phyloP scores from a whole-genome alignment of 2,329 filamentous ascomycete species.

The Parasarocladium wereldwijsianum region DNA sequence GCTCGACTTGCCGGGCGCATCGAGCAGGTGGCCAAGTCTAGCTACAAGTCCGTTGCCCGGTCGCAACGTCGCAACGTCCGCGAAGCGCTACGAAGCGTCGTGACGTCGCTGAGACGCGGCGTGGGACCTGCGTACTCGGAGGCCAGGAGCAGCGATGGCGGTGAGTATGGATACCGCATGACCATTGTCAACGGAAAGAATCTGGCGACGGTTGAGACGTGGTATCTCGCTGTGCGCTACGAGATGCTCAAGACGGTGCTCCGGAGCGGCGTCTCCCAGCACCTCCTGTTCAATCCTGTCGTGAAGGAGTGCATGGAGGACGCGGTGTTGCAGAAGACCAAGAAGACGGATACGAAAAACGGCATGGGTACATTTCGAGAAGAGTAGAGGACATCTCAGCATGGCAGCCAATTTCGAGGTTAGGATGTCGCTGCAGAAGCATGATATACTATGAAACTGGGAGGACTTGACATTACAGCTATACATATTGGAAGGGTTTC shows the following conservation, averaged over 20 bases:
- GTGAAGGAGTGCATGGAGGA: slow-evolving; percentile 23
- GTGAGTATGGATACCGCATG: slow-evolving; percentile 23
- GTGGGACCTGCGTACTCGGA: slow-evolving; percentile 40
- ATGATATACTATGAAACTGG: no score
- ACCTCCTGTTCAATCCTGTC: slow-evolving; percentile 20
- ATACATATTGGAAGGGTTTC: no score
- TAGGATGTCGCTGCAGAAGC: no score
- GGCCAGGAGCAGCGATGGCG: slow-evolving; percentile 19
- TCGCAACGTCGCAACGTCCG: slow-evolving; percentile 32
- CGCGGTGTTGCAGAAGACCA: slow-evolving; percentile 13
- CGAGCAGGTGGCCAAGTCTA: slow-evolving; percentile 29
- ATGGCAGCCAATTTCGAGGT: no score
- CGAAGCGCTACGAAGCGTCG: slow-evolving; percentile 32
- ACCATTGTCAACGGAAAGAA: slow-evolving; percentile 24
- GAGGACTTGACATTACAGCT: no score
- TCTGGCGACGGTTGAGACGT: slow-evolving; percentile 29
- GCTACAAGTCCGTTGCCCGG: slow-evolving; percentile 34
- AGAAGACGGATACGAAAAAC: slow-evolving; percentile 3
- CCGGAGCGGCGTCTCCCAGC: slow-evolving; percentile 26
- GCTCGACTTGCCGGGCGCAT: slow-evolving; percentile 32
- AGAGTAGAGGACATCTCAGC: no score
- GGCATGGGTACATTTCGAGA: background rate
- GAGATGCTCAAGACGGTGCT: slow-evolving; percentile 32
- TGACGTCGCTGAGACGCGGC: slow-evolving; percentile 38
- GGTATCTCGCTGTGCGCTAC: slow-evolving; percentile 34